These are phyloP conservation scores for Micromonas pusilla DNA, from an alignment of 139 green algal species.

Conservation along the genomic window DNA sequence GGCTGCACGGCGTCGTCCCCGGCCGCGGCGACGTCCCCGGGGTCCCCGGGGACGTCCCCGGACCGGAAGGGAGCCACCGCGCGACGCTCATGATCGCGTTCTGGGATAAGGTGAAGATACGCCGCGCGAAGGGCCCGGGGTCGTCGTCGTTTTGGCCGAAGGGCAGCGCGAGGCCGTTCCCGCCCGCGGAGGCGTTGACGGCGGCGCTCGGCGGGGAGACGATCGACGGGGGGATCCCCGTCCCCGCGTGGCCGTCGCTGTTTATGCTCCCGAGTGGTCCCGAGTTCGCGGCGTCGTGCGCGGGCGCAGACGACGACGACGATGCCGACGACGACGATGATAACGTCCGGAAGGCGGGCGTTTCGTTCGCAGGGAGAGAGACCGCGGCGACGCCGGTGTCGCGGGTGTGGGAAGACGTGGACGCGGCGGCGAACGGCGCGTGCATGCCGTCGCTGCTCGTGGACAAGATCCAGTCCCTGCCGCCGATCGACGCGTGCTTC, in stretches of 20 bases:
- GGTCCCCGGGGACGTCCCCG: neutral
- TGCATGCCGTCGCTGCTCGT: neutral
- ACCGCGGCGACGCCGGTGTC: neutral
- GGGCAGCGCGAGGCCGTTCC: constrained; percentile 14
- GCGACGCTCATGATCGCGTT: constrained; percentile 13
- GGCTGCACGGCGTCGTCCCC: constrained; percentile 49
- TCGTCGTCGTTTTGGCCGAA: neutral
- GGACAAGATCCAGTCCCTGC: neutral
- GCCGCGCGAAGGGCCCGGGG: neutral
- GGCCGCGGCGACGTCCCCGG: constrained; percentile 30
- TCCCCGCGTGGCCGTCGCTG: neutral
- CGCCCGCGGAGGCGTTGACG: neutral
- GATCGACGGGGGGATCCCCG: neutral
- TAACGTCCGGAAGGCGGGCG: too few relatives aligned
- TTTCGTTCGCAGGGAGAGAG: too few relatives aligned
- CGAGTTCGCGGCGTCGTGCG: neutral
- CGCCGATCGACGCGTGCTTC: neutral
- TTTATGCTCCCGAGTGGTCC: neutral
- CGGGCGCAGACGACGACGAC: neutral
- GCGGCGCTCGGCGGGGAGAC: neutral
- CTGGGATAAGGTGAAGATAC: constrained; percentile 7
- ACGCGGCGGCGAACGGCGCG: neutral
- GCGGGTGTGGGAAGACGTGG: neutral
- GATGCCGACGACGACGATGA: neutral
- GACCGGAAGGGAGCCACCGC: neutral